These are phyloP conservation scores for Syzygium oleosum DNA, from an alignment of 345 rosid genomes.

Conservation along the genomic window DNA sequence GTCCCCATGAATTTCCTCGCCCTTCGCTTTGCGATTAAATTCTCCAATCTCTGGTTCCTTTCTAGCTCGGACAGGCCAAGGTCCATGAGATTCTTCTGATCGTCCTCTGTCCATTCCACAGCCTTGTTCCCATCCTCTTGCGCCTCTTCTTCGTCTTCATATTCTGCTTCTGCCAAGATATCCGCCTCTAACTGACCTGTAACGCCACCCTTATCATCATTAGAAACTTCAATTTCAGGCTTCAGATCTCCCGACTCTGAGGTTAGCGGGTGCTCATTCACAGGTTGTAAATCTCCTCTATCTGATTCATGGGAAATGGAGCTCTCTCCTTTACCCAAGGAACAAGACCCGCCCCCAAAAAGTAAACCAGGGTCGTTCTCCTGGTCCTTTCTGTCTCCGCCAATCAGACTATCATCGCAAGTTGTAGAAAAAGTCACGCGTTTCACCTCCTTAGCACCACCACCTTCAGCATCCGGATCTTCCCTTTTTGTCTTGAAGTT, in stretches of 20 bases:
- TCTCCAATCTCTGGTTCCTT: conserved; percentile 72
- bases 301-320: not conserved
- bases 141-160: conserved; percentile 28
- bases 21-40: conserved; percentile 58
- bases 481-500: conserved; percentile 24
- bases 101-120: conserved; percentile 71
- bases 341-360: not conserved
- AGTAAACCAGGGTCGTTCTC: not conserved
- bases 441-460: not conserved
- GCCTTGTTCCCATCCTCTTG: conserved; percentile 26
- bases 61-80: conserved; percentile 81
- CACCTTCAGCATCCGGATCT: not conserved
- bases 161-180: conserved; percentile 29
- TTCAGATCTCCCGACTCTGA: conserved; percentile 6
- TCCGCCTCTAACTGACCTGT: conserved; percentile 24
- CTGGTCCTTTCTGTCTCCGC: not conserved
- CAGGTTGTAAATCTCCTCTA: conserved; percentile 6
- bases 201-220: conserved; percentile 1
- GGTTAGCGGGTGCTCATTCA: conserved; percentile 17
- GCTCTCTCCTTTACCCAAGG: not conserved
- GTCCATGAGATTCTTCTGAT: conserved; percentile 81
- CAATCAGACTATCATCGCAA: not conserved
- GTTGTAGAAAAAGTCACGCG: not conserved
- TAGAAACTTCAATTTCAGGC: not conserved
- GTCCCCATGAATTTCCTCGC: conserved; percentile 43